Conservation (phyloP, 2,329 filamentous ascomycete genomes). For the Annulohypoxylon truncatum region DNA sequence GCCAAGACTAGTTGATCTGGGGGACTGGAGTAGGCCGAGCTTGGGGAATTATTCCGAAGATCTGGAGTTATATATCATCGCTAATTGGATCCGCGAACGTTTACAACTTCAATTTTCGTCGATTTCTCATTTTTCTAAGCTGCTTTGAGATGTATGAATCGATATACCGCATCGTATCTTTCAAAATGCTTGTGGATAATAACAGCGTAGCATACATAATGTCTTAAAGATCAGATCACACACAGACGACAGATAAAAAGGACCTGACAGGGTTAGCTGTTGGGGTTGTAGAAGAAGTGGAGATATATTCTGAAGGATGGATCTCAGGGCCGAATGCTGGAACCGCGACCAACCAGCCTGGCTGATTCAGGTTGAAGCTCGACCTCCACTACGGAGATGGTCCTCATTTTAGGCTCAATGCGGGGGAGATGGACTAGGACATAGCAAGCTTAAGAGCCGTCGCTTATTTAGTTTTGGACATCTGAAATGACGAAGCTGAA, state of each 20-base stretch:
- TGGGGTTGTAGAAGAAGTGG: slow-evolving; percentile 34
- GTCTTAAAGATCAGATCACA: not conserved
- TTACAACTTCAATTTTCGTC: not conserved
- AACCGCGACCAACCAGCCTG: slow-evolving; percentile 39
- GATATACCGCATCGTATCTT: not conserved
- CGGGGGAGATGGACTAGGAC: slow-evolving; percentile 38
- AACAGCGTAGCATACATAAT: slow-evolving; percentile 6
- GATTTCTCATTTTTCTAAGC: not conserved
- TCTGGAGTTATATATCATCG: slow-evolving; percentile 8
- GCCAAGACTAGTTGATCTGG: slow-evolving; percentile 26
- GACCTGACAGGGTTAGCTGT: slow-evolving; percentile 24
- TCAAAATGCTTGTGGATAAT: not conserved
- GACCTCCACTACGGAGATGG: slow-evolving; percentile 42
- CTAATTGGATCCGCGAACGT: not conserved
- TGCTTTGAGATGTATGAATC: not conserved
- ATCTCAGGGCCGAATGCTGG: slow-evolving; percentile 35
- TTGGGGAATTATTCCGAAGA: slow-evolving; percentile 28
- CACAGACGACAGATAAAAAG: slow-evolving; percentile 1
- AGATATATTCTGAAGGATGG: slow-evolving; percentile 26
- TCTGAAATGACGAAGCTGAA: slow-evolving; percentile 4
- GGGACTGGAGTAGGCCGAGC: slow-evolving; percentile 27
- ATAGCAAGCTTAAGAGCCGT: not conserved
- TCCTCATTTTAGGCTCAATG: slow-evolving; percentile 50
- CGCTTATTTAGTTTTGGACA: not conserved
- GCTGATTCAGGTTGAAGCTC: slow-evolving; percentile 14